Evolutionary conservation across 1,284 basidiomycete genomes (phyloP).

Genomic region (Leccinum pseudoinsigne): DNA sequence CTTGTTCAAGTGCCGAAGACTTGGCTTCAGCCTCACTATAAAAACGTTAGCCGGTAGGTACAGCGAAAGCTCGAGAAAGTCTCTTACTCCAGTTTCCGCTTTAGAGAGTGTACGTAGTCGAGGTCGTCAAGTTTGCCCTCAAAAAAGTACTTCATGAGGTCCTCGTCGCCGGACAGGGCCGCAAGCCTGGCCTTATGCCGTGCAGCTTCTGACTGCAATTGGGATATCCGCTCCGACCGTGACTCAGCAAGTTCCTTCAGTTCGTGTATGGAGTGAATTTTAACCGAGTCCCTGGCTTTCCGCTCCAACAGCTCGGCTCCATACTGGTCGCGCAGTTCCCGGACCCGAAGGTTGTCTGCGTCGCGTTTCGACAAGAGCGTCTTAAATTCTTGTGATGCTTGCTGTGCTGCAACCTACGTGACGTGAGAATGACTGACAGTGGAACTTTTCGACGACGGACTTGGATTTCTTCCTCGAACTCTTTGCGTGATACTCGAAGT

Average conservation of each 20-base stretch:
- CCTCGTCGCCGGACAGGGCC: slow-evolving; percentile 69
- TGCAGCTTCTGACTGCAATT: slow-evolving; percentile 73
- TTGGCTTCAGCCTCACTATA: slow-evolving; percentile 55
- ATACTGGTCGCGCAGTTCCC: slow-evolving; percentile 80
- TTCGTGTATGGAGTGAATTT: slow-evolving; percentile 67
- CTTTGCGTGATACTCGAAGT: slow-evolving; percentile 39
- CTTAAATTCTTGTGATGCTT: slow-evolving; percentile 57
- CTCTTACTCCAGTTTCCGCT: slow-evolving; percentile 57
- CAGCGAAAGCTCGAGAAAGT: slow-evolving; percentile 10
- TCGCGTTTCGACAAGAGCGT: slow-evolving; percentile 64
- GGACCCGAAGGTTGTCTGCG: slow-evolving; percentile 72
- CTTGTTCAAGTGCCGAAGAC: slow-evolving; percentile 50
- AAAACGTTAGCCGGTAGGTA: slow-evolving; percentile 6
- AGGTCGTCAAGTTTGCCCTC: slow-evolving; percentile 56
- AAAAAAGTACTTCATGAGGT: slow-evolving; percentile 72
- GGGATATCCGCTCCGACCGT: slow-evolving; percentile 74
- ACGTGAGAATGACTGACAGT: slow-evolving; percentile 19
- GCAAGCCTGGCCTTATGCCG: slow-evolving; percentile 79
- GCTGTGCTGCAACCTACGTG: slow-evolving; percentile 45
- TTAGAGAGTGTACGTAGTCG: slow-evolving; percentile 65
- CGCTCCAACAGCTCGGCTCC: slow-evolving; percentile 73
- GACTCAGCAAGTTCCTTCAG: slow-evolving; percentile 71
- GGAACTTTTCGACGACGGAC: slow-evolving; percentile 32
- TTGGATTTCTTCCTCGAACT: slow-evolving; percentile 49
- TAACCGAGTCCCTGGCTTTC: slow-evolving; percentile 65